A percentile compares a stretch with the other conserved stretches of the same genome.
phyloP scores from a whole-genome alignment of 306 rosid genomes.

The Vigna angularis region DNA sequence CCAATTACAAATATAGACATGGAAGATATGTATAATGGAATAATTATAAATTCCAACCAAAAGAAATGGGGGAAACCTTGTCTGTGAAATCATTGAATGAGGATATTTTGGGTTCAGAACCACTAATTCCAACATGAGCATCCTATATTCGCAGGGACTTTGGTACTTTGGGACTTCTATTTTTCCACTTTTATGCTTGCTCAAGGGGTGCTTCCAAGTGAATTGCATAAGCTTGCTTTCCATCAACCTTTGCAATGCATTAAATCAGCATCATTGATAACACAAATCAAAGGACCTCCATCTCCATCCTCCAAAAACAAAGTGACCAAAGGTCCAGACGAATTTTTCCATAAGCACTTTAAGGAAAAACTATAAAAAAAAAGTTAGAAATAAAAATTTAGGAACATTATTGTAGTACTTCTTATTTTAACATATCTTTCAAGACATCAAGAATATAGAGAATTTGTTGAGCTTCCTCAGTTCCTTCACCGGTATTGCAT shows the following conservation, averaged over 20 bases:
- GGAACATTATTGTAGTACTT: too few relatives aligned
- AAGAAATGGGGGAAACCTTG: constrained; percentile 48
- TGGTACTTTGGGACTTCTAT: constrained; percentile 67
- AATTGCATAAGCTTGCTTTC: constrained; percentile 79
- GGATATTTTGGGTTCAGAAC: constrained; percentile 81
- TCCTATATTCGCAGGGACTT: constrained; percentile 85
- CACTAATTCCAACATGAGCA: constrained; percentile 97
- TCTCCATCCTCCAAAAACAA: constrained; percentile 3
- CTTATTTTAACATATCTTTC: constrained; percentile 47
- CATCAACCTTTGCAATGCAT: constrained; percentile 73
- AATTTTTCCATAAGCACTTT: too few relatives aligned
- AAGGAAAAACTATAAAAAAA: too few relatives aligned
- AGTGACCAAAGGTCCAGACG: neutral
- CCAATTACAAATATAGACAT: constrained; percentile 9
- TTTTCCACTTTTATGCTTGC: constrained; percentile 76
- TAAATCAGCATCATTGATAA: constrained; percentile 30
- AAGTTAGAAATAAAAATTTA: too few relatives aligned
- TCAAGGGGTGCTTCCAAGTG: constrained; percentile 99
- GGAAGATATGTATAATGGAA: constrained; percentile 30
- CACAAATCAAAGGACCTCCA: neutral
- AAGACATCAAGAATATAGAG: constrained; percentile 76
- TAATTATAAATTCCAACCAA: neutral
- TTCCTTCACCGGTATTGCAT: constrained; percentile 56
- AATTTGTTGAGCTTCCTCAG: constrained; percentile 77
- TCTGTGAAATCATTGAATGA: constrained; percentile 80